These are phyloP conservation scores for Suillus lakei DNA, from an alignment of 768 basidiomycete genomes.

Conservation along the genomic window DNA sequence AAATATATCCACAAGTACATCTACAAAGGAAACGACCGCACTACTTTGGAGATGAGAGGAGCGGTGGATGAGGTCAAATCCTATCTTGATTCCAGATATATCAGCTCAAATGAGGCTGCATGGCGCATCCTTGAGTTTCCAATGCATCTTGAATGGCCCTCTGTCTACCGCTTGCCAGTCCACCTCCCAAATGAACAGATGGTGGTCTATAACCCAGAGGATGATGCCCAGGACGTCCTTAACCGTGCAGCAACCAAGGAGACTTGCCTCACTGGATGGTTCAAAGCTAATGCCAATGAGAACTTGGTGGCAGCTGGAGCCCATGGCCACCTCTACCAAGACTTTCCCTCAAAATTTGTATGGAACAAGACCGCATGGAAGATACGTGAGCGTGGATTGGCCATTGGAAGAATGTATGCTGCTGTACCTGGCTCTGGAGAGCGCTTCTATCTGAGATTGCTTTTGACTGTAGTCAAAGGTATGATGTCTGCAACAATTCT, in stretches of 20 bases:
- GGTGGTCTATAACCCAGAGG: constrained; percentile 41
- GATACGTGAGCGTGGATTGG: constrained; percentile 17
- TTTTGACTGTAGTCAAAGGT: constrained; percentile 45
- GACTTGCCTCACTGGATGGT: constrained; percentile 37
- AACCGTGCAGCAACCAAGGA: constrained; percentile 23
- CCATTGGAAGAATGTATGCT: constrained; percentile 39
- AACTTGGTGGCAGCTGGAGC: constrained; percentile 12
- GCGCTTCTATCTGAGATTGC: constrained; percentile 42
- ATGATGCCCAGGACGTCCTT: constrained; percentile 26
- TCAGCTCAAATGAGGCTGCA: constrained; percentile 40
- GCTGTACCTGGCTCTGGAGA: constrained; percentile 38
- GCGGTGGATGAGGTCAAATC: constrained; percentile 38
- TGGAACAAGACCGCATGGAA: constrained; percentile 25
- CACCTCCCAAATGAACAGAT: constrained; percentile 44
- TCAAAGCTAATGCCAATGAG: constrained; percentile 33
- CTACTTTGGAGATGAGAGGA: constrained; percentile 36
- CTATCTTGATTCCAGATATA: constrained; percentile 44
- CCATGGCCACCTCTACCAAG: constrained; percentile 33
- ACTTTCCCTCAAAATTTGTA: constrained; percentile 11
- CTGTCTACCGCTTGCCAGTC: constrained; percentile 45
- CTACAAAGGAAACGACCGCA: constrained; percentile 51
- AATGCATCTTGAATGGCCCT: constrained; percentile 39
- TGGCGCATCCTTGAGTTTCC: constrained; percentile 29
- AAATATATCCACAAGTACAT: constrained; percentile 57
- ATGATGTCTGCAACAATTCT: no score